These are phyloP conservation scores for Volvox carteri DNA, from an alignment of 163 green algal species.

Conservation along the genomic window DNA sequence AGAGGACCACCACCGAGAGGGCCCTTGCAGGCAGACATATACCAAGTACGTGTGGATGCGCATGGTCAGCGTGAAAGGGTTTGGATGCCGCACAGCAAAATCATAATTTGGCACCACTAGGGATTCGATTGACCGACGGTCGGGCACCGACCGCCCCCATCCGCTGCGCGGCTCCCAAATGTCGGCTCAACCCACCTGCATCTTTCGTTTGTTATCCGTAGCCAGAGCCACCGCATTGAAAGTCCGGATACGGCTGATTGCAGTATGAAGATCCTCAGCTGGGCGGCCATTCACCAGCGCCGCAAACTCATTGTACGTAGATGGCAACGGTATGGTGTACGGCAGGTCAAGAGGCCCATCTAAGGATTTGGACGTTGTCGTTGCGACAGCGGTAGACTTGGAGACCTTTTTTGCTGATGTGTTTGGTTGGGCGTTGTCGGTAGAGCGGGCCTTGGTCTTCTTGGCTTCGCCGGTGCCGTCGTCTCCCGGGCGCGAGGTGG, in stretches of 20 bases:
- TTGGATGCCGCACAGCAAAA: no score
- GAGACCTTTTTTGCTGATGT: no score
- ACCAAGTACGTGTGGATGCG: no score
- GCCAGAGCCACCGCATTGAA: conserved; percentile 86
- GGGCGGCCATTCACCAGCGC: conserved; percentile 57
- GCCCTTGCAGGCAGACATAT: no score
- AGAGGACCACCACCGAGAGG: no score
- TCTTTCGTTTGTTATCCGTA: conserved; percentile 82
- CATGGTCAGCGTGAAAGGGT: no score
- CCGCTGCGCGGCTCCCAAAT: no score
- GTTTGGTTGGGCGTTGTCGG: no score
- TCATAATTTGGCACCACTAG: no score
- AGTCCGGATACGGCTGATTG: conserved; percentile 83
- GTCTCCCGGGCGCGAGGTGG: neutral
- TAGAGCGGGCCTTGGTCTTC: neutral
- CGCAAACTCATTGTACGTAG: conserved; percentile 66
- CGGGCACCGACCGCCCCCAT: no score
- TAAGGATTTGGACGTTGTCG: conserved; percentile 1
- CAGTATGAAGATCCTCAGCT: conserved; percentile 73
- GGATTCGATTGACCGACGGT: no score
- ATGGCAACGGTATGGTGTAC: conserved; percentile 83
- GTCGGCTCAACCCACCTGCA: conserved; percentile 84
- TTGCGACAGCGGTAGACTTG: no score
- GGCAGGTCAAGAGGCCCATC: conserved; percentile 76
- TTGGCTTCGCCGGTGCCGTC: neutral